Conservation (phyloP, 352 stramenopile species). For the Aphanomyces astaci region DNA sequence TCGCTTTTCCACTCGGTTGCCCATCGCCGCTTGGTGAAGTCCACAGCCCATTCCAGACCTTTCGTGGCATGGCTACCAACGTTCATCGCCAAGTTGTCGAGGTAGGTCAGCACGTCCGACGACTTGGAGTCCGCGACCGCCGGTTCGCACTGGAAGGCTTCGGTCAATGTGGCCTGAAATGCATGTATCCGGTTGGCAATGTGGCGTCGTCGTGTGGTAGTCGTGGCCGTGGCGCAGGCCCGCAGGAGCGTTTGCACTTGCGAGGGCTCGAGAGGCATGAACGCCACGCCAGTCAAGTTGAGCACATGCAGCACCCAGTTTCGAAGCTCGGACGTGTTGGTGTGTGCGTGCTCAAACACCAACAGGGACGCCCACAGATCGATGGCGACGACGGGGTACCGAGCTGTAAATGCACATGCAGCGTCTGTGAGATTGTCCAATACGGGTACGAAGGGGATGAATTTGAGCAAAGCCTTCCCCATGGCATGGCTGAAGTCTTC, state of each 20-base stretch:
- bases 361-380: constrained; percentile 1
- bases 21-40: not conserved
- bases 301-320: constrained; percentile 17
- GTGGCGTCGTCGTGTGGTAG: not conserved
- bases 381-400: not conserved
- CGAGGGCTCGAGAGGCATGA: not conserved
- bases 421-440: constrained; percentile 4
- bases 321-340: constrained; percentile 5
- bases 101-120: not conserved
- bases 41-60: not conserved
- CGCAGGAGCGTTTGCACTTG: not conserved
- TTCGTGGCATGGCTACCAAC: not conserved
- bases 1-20: not conserved
- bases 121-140: not conserved
- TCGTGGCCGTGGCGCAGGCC: not conserved
- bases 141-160: not conserved
- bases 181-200: constrained; percentile 2
- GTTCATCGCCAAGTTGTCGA: not conserved
- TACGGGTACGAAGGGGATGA: constrained; percentile 7
- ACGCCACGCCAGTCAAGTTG: not conserved
- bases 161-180: not conserved
- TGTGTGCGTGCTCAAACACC: not conserved
- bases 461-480: not conserved
- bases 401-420: not conserved
- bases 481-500: not conserved